These are phyloP conservation scores for Macaranga tanarius DNA, from an alignment of 441 rosid species.

Conservation along the genomic window DNA sequence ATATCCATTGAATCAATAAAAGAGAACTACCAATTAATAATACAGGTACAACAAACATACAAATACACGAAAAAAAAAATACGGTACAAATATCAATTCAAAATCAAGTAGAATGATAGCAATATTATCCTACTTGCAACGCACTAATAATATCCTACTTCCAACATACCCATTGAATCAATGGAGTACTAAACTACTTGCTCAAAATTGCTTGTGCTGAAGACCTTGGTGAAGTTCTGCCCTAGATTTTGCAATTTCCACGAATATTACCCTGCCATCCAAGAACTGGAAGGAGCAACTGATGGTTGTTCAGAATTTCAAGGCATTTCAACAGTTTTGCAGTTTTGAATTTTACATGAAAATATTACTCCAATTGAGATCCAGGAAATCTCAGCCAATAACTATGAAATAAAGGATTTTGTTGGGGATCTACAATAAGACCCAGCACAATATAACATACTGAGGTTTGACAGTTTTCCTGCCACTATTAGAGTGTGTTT, in stretches of 20 bases:
- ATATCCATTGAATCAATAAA: no score
- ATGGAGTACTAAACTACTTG: not conserved
- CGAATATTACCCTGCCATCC: conserved; percentile 88
- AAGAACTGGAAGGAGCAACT: conserved; percentile 44
- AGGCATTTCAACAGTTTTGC: not conserved
- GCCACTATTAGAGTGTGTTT: no score
- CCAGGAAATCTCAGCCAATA: not conserved
- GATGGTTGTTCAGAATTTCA: not conserved
- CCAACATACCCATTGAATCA: not conserved
- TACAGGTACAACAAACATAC: not conserved
- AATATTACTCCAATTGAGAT: not conserved
- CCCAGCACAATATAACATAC: no score
- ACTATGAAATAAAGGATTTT: not conserved
- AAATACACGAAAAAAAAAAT: no score
- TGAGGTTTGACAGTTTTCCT: no score
- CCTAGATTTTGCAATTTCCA: conserved; percentile 69
- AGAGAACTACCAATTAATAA: no score
- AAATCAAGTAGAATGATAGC: no score
- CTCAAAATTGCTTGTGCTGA: conserved; percentile 27
- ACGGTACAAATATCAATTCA: no score
- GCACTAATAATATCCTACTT: not conserved
- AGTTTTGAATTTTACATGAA: not conserved
- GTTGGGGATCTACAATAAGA: no score
- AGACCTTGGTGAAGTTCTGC: conserved; percentile 45
- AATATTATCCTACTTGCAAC: no score